Evolutionary conservation across 2,329 filamentous ascomycete genomes (phyloP), one percentile per base, ranked within the genome.

Genomic region (Aureobasidium sp.): DNA sequence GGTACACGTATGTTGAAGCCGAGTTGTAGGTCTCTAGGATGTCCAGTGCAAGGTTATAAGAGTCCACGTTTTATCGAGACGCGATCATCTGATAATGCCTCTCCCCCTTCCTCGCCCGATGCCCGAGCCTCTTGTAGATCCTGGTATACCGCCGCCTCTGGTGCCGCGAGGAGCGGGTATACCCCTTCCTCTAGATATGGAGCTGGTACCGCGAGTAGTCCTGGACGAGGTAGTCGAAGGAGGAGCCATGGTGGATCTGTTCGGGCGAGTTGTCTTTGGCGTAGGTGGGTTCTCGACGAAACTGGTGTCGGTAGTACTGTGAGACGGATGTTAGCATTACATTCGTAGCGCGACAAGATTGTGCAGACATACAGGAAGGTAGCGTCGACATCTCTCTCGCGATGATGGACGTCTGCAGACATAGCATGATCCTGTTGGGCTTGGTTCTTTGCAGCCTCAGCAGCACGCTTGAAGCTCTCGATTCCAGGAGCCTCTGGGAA

Each of bases 231-330:
- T 21, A 69, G 68, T 59, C 13, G 61, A 62, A 14, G 63, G 49
- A 29, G 70, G 72, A 14, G 74, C 73, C 14, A 71, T 73, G 27
- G 72, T 69, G 63, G 74, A 77, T 62, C 74, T 79, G 62, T 70
- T 73, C 5, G 73, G 16, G 2, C 48, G n/a, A 5, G n/a, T 55
- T 6, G 59, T 61, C 39, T 32, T 54, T 14, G 81, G 82, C 5
- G 74, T 76, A 3, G 82, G 81, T 8, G 91, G 92, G 68, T 96
- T 90, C 37, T 96, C 91, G 61, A 96, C 85, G 70, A 96, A 97
- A 1, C 90, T 90, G 6, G 88, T 95, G 71, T 96, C 91, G 11
- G 90, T 96, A 29, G 92, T 96, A 81, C 89, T 93, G 67, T 5
- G 65, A 48, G 8, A 5, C 2, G 7, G 14, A 9, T 10, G 49